These are phyloP conservation scores for Ogataea trehalophila DNA, from an alignment of 805 yeast species.

Conservation along the genomic window DNA sequence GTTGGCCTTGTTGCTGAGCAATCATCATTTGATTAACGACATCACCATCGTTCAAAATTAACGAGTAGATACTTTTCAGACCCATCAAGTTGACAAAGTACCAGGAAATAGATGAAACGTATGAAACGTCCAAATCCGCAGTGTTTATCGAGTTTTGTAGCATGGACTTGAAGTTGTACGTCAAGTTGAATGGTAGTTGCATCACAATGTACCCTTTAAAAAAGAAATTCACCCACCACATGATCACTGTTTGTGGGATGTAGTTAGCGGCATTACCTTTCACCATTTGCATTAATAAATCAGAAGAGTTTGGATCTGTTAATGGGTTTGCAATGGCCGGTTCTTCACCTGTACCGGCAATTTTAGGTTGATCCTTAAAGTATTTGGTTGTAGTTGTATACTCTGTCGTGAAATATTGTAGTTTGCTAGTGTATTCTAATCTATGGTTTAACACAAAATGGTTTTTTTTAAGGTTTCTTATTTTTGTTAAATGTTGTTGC, in stretches of 20 bases:
- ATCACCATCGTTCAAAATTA: slow-evolving; percentile 53
- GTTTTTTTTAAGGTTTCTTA: slow-evolving; percentile 53
- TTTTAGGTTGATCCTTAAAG: slow-evolving; percentile 39
- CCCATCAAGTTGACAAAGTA: slow-evolving; percentile 87
- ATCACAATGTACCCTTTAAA: slow-evolving; percentile 87
- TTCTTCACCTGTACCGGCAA: slow-evolving; percentile 22
- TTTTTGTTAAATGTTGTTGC: slow-evolving; percentile 57
- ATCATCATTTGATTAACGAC: slow-evolving; percentile 42
- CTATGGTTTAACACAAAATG: slow-evolving; percentile 39
- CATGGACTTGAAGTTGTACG: slow-evolving; percentile 87
- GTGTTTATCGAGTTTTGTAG: slow-evolving; percentile 84
- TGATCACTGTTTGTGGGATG: slow-evolving; percentile 86
- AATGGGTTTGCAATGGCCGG: slow-evolving; percentile 53
- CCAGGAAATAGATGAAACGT: slow-evolving; percentile 95
- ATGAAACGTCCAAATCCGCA: slow-evolving; percentile 78
- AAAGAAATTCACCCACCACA: slow-evolving; percentile 95
- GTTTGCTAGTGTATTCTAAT: slow-evolving; percentile 50
- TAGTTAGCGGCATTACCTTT: slow-evolving; percentile 79
- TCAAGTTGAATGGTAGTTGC: slow-evolving; percentile 88
- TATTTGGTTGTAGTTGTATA: slow-evolving; percentile 38
- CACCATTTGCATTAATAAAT: slow-evolving; percentile 69
- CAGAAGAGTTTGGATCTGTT: slow-evolving; percentile 65
- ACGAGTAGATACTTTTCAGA: slow-evolving; percentile 68
- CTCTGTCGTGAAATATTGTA: slow-evolving; percentile 45
- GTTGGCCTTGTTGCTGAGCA: slow-evolving; percentile 33